A percentile compares a stretch with the other conserved stretches of the same genome.
Evolutionary conservation across 352 stramenopile species (phyloP).

Genomic region (Phytophthora podocarpi): DNA sequence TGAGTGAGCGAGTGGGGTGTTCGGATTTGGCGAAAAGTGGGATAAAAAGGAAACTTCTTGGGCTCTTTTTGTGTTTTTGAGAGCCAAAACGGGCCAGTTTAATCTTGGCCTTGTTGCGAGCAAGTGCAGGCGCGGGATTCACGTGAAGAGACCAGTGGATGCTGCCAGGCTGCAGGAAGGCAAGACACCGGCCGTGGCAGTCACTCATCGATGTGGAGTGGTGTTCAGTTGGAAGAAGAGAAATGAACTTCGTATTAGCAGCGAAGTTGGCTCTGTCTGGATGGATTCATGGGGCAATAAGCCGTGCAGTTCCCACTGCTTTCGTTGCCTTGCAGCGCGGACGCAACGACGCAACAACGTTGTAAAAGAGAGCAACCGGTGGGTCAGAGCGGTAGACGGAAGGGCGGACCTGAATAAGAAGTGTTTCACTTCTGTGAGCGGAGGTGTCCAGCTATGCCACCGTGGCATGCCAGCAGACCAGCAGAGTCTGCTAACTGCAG

Average conservation of each 20-base stretch:
- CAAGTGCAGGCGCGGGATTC: too few relatives aligned
- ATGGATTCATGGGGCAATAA: too few relatives aligned
- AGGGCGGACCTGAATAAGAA: slow-evolving; percentile 28
- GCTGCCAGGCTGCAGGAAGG: too few relatives aligned
- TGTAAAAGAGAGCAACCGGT: background rate
- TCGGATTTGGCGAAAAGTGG: background rate
- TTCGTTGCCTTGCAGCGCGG: too few relatives aligned
- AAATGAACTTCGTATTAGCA: too few relatives aligned
- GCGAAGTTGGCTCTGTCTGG: too few relatives aligned
- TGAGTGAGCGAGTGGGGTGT: slow-evolving; percentile 24
- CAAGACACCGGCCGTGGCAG: too few relatives aligned
- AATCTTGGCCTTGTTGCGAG: background rate
- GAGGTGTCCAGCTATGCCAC: slow-evolving; percentile 6
- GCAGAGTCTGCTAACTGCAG: slow-evolving; percentile 4
- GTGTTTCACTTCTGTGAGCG: background rate
- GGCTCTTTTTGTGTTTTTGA: too few relatives aligned
- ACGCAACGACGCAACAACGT: slow-evolving; percentile 2
- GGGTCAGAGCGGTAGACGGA: slow-evolving; percentile 5
- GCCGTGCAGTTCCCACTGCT: too few relatives aligned
- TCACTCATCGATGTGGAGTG: too few relatives aligned
- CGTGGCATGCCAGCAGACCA: too few relatives aligned
- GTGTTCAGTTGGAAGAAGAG: too few relatives aligned
- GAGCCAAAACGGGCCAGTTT: slow-evolving; percentile 6
- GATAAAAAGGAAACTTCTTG: slow-evolving; percentile 1
- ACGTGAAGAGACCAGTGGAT: slow-evolving; percentile 6